Evolutionary conservation across 441 rosid species (phyloP).

Genomic region (Biscutella laevigata): DNA sequence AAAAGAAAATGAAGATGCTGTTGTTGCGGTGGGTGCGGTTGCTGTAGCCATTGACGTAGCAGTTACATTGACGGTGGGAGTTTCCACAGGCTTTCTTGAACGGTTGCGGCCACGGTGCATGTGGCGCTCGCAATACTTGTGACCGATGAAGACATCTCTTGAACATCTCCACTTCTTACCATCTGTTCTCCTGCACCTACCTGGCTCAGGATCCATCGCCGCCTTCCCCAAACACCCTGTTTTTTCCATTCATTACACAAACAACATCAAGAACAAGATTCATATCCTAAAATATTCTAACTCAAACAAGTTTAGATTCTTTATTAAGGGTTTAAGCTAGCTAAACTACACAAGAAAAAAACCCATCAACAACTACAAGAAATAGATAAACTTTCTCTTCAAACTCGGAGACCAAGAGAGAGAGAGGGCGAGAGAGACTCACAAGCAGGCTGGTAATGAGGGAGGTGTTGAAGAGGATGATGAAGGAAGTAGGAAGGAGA

Average conservation of each 20-base stretch:
- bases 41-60: neutral
- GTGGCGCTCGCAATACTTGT: constrained; percentile 98
- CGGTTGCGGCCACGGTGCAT: constrained; percentile 99
- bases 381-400: no score
- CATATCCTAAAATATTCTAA: neutral
- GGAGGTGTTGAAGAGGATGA: constrained; percentile 44
- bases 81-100: constrained; percentile 99
- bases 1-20: constrained; percentile 4
- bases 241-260: constrained; percentile 21
- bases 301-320: neutral
- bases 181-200: constrained; percentile 89
- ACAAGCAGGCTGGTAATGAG: constrained; percentile 72
- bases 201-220: constrained; percentile 93
- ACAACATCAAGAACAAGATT: constrained; percentile 12
- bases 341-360: no score
- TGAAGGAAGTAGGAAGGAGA: constrained; percentile 51
- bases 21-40: neutral
- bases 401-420: no score
- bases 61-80: constrained; percentile 41
- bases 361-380: no score
- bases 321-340: no score
- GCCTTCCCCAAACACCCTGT: constrained; percentile 76
- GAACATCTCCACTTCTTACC: no score
- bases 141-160: constrained; percentile 79
- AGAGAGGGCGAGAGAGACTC: no score